A percentile compares a stretch with the other conserved stretches of the same genome.
Evolutionary conservation across 495 filamentous ascomycete species (phyloP).

Genomic region (Aspergillus campestris): DNA sequence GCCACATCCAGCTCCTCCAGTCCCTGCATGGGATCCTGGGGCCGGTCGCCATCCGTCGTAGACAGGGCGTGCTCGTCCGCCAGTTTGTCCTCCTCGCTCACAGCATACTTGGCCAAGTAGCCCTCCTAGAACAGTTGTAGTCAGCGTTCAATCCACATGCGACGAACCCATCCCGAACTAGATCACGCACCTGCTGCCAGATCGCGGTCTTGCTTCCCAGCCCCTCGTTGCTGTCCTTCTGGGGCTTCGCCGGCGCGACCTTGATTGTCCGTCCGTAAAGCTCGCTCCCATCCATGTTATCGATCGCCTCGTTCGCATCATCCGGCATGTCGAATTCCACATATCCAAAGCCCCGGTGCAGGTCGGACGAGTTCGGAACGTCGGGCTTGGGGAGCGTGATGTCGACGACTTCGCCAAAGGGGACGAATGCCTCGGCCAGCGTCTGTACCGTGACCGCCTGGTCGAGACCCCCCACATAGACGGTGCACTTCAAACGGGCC

Average conservation of each 20-base stretch:
- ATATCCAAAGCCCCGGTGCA: slow-evolving; percentile 91
- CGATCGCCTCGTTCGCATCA: slow-evolving; percentile 91
- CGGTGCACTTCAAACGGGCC: slow-evolving; percentile 73
- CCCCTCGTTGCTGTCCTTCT: slow-evolving; percentile 79
- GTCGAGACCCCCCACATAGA: slow-evolving; percentile 87
- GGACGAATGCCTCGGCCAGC: slow-evolving; percentile 85
- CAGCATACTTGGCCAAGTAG: slow-evolving; percentile 84
- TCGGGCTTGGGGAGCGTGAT: slow-evolving; percentile 84
- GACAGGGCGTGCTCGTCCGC: slow-evolving; percentile 50
- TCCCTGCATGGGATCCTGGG: slow-evolving; percentile 90
- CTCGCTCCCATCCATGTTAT: slow-evolving; percentile 98
- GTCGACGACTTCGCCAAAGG: slow-evolving; percentile 90
- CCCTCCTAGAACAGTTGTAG: slow-evolving; percentile 58
- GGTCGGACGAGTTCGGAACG: slow-evolving; percentile 55
- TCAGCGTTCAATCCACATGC: slow-evolving; percentile 4
- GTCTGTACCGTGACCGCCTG: slow-evolving; percentile 62
- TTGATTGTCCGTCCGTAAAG: slow-evolving; percentile 90
- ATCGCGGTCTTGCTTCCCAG: slow-evolving; percentile 91
- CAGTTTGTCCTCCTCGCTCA: slow-evolving; percentile 73
- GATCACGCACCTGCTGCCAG: slow-evolving; percentile 81
- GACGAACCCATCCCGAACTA: no score
- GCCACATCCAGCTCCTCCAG: slow-evolving; percentile 89
- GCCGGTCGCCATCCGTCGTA: slow-evolving; percentile 38
- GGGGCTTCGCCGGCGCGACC: slow-evolving; percentile 84
- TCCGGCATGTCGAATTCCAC: slow-evolving; percentile 83